These are phyloP conservation scores for Phycomyces blakesleeanus DNA, from an alignment of 192 early-diverging fungal genomes.

Conservation along the genomic window DNA sequence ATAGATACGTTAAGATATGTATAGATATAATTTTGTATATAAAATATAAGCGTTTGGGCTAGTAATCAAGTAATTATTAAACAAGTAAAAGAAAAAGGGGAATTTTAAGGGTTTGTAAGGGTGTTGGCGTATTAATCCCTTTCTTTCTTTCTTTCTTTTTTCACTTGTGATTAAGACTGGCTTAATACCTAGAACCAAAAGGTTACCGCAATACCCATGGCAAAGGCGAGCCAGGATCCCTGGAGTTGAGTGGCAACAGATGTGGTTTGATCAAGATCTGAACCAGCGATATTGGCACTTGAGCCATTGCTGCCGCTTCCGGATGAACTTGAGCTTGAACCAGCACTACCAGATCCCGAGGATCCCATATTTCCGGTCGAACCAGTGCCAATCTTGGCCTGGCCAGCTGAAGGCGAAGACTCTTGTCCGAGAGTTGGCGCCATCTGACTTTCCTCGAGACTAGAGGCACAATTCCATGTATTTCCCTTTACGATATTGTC, in stretches of 20 bases:
- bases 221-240: conserved; percentile 5
- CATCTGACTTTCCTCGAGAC: conserved; percentile 9
- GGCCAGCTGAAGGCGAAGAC: not conserved
- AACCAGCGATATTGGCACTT: not conserved
- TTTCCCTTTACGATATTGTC: conserved; percentile 23
- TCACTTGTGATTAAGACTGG: no score
- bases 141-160: no score
- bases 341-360: not conserved
- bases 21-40: no score
- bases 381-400: not conserved
- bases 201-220: not conserved
- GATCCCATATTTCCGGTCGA: not conserved
- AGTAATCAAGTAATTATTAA: no score
- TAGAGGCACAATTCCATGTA: conserved; percentile 19
- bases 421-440: conserved; percentile 18
- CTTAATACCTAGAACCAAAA: conserved; percentile 7
- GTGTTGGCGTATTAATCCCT: no score
- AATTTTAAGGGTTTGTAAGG: no score
- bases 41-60: no score
- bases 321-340: not conserved
- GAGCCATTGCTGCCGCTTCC: not conserved
- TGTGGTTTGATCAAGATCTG: not conserved
- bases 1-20: no score
- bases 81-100: not conserved
- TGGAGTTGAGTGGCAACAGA: not conserved